Evolutionary conservation across 192 early-diverging fungal species (phyloP), one percentile per base, ranked within the genome.

Genomic region (Umbelopsis ramanniana): DNA sequence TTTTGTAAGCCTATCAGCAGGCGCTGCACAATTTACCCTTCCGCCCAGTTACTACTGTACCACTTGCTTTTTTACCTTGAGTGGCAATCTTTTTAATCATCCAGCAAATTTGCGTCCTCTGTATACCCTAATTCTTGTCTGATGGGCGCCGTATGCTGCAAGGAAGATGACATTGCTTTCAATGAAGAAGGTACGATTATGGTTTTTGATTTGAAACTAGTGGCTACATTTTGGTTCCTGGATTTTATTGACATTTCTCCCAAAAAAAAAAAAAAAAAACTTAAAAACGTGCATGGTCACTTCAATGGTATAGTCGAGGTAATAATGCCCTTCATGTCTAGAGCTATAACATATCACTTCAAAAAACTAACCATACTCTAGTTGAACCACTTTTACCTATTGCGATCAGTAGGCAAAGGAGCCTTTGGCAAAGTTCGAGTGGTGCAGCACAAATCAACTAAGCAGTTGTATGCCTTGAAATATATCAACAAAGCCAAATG

Each of bases 401-500:
- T 97, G 43, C 87, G 95, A 35, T 90, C 90, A 8, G 94, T 98
- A 43, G 97, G 97, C 7, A 95, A 95, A 71, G 97, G 97, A 2
- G 95, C 96, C 5, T 98, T 98, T 79, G 97, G 97, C 67, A 98
- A 91, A 86, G 93, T 96, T 52, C 92, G 95, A 19, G 92, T 98
- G 0, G 96, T 97, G 2, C 93, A 98, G 81, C 95, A 96, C 78
- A 93, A 90, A 71, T 81, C 82, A 10, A 88, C 91, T 0, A 87
- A 90, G 70, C 81, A 87, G 60, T 84, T 93, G 48, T 98, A 92
- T 60, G 97, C 97, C n/a, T 87, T 98, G 52, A 98, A 98, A 80
- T 97, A 97, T 79, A 98, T 98, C 86, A 95, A 93, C 86, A 98
- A 98, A 84, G 86, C 81, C n/a, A 88, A 93, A 72, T 97, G 95